Base-by-base conservation (phyloP, 192 early-diverging fungal genomes). In the Gigaspora rosea region DNA sequence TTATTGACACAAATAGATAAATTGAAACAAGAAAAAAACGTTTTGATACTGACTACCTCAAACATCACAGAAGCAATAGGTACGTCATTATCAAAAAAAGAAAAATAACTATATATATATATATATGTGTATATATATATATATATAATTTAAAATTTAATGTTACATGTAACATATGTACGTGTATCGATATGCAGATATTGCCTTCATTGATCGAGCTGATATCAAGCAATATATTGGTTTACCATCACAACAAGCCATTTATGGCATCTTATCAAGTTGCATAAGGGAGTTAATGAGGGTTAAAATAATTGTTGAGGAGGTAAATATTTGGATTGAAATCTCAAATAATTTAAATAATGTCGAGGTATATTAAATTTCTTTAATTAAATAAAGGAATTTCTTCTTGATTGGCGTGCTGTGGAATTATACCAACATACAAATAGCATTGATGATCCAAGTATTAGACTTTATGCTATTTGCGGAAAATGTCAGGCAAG, bases 1-100 rank as follows among this genome's bases (percentile, higher is more conserved):
- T 78, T 94, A 10, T 73, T 94, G 18, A 94, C 92, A 0, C 88
- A 94, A 77, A 85, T 94, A 27, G 92, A 94, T 68, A 82, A 85
- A 49, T 81, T 94, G 15, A 86, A 86, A 76, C 61, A 81, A 15
- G 78, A 78, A 47, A 85, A 81, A 49, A 92, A 91, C 68, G 91
- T 93, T 11, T 78, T 94, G 32, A 82, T 94, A 2, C 51, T 94
- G 41, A 41, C 41, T 41, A 41, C 41, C 41, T 41, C 41, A 41
- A 41, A 94, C 65, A 87, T 94, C 27, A 90, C 89, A 4, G 87
- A 91, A 76, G 90, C 86, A 16, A 91, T 89, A 65, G 87, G 85
- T 89, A 7, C 7, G 41, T 7, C 41, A 41, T 41, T 41, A 41
- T 41, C 3, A 41, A 41, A 3, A 41, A 41, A 27, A 27, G 1